These are phyloP conservation scores for Knoxdaviesia capensis DNA, from an alignment of 2,329 filamentous ascomycete species.

Conservation along the genomic window DNA sequence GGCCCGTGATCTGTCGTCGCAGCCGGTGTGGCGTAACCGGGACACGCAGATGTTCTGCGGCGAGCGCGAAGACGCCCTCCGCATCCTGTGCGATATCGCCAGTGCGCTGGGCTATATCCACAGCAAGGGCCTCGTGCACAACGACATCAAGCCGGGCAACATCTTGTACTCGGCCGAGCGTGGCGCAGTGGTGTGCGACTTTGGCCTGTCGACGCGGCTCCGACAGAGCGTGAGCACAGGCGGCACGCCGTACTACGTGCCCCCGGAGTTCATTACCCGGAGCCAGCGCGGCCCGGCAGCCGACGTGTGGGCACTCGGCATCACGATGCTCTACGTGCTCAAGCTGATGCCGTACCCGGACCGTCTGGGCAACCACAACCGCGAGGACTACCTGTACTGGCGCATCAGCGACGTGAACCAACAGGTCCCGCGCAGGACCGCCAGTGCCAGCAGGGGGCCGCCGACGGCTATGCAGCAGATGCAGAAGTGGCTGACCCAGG, in stretches of 20 bases:
- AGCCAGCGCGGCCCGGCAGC: conserved; percentile 32
- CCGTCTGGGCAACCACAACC: not conserved
- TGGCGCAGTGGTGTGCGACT: conserved; percentile 39
- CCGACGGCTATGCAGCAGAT: conserved; percentile 26
- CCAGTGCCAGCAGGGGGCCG: conserved; percentile 12
- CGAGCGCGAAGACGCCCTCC: conserved; percentile 23
- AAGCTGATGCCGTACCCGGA: conserved; percentile 35
- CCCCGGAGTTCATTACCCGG: conserved; percentile 36
- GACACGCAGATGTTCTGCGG: conserved; percentile 29
- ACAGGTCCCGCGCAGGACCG: conserved; percentile 13
- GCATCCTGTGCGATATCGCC: conserved; percentile 32
- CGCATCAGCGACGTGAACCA: conserved; percentile 34
- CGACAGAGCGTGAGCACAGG: conserved; percentile 26
- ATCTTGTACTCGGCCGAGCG: conserved; percentile 38
- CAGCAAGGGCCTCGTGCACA: conserved; percentile 31
- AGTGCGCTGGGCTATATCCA: conserved; percentile 36
- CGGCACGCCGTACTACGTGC: conserved; percentile 41
- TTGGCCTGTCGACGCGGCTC: conserved; percentile 31
- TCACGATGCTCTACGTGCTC: conserved; percentile 40
- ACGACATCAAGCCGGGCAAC: conserved; percentile 42
- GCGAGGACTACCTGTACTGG: conserved; percentile 25
- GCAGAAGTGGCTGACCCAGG: conserved; percentile 34
- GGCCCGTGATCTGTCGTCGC: conserved; percentile 29
- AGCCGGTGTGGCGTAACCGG: conserved; percentile 26
- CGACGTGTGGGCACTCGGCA: conserved; percentile 38